Conservation (phyloP, 2,329 filamentous ascomycete genomes). For the Aureobasidium uvarum region DNA sequence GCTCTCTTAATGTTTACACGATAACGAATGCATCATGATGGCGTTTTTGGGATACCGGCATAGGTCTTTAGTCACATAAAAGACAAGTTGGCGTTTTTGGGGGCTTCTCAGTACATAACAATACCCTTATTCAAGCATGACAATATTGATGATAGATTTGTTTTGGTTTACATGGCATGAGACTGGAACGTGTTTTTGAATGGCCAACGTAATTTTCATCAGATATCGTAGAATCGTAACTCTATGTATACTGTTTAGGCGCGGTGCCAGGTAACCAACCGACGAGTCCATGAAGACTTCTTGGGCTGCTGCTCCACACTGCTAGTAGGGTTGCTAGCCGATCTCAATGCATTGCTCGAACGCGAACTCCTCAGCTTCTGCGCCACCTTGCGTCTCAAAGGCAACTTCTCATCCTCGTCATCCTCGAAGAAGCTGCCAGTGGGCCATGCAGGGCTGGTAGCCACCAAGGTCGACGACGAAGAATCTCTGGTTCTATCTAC, state of each 20-base stretch:
- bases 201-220: neutral
- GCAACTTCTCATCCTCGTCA: slow-evolving; percentile 19
- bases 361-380: slow-evolving; percentile 9
- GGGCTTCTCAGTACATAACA: neutral
- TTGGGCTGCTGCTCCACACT: neutral
- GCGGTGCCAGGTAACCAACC: slow-evolving; percentile 13
- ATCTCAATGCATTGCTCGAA: slow-evolving; percentile 10
- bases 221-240: slow-evolving; percentile 3
- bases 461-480: slow-evolving; percentile 5
- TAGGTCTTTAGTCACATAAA: neutral
- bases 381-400: slow-evolving; percentile 17
- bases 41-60: slow-evolving; percentile 11
- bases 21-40: slow-evolving; percentile 12
- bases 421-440: slow-evolving; percentile 24
- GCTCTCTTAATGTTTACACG: slow-evolving; percentile 29
- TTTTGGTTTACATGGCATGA: neutral
- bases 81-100: slow-evolving; percentile 10
- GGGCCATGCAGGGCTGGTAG: slow-evolving; percentile 13
- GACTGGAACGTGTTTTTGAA: neutral
- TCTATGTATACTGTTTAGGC: slow-evolving; percentile 4
- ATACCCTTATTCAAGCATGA: neutral
- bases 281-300: slow-evolving; percentile 3
- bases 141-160: neutral
- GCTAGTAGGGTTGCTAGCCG: neutral
- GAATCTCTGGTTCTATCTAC: neutral